Evolutionary conservation across 768 basidiomycete species (phyloP).

Genomic region (Xanthoconium stramineum): DNA sequence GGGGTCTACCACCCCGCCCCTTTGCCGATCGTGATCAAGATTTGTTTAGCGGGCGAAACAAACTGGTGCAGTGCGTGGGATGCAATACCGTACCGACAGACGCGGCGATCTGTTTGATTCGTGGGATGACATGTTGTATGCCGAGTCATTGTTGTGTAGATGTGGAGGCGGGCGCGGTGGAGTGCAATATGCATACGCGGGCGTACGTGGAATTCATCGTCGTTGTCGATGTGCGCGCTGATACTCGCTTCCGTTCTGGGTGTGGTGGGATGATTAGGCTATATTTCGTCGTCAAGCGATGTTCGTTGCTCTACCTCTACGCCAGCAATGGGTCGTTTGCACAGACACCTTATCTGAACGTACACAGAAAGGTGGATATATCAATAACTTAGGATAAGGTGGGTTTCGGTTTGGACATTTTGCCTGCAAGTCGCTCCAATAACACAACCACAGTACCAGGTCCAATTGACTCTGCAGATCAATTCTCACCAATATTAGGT

Average conservation of each 20-base stretch:
- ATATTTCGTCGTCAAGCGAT: slow-evolving; percentile 90
- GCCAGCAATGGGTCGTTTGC: slow-evolving; percentile 86
- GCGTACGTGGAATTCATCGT: slow-evolving; percentile 48
- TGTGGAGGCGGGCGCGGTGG: slow-evolving; percentile 56
- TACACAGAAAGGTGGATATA: slow-evolving; percentile 90
- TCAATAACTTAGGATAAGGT: slow-evolving; percentile 97
- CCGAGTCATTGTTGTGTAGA: slow-evolving; percentile 92
- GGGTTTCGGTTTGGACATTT: slow-evolving; percentile 12
- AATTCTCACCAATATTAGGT: no score
- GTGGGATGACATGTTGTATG: slow-evolving; percentile 84
- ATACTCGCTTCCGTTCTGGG: slow-evolving; percentile 37
- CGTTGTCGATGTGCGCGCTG: no score
- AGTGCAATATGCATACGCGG: slow-evolving; percentile 94
- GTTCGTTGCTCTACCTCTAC: slow-evolving; percentile 85
- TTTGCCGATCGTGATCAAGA: slow-evolving; percentile 82
- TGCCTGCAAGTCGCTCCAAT: no score
- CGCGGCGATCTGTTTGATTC: slow-evolving; percentile 89
- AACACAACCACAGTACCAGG: no score
- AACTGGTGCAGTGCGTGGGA: slow-evolving; percentile 65
- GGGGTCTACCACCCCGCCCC: slow-evolving; percentile 76
- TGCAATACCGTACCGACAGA: slow-evolving; percentile 80
- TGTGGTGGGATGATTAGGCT: slow-evolving; percentile 88
- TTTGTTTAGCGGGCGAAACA: slow-evolving; percentile 72
- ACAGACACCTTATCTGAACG: slow-evolving; percentile 87
- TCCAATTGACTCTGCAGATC: no score